Conservation (phyloP, 2,329 filamentous ascomycete genomes). For the Phialophora macrospora region DNA sequence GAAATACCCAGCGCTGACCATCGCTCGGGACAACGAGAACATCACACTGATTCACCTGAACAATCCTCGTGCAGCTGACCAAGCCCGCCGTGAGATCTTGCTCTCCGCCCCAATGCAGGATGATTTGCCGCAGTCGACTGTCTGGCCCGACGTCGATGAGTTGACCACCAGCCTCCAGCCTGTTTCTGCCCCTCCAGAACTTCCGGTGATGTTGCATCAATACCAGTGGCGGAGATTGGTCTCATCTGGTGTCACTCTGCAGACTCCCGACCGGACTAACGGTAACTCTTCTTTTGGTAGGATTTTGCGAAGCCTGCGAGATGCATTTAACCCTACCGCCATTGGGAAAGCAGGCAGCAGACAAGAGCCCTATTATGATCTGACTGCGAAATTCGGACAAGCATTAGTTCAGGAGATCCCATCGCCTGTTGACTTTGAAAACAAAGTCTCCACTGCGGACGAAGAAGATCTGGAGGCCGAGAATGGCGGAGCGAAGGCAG, state of each 20-base stretch:
- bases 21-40: constrained; percentile 5
- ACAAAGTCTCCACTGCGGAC: neutral
- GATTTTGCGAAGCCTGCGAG: constrained; percentile 13
- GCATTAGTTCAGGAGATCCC: constrained; percentile 20
- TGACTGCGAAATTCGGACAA: constrained; percentile 25
- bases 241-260: constrained; percentile 1
- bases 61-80: constrained; percentile 16
- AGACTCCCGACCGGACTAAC: neutral
- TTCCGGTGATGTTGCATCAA: constrained; percentile 15
- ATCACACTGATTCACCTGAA: constrained; percentile 25
- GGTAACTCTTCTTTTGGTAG: neutral
- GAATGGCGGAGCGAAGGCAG: neutral
- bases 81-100: constrained; percentile 29
- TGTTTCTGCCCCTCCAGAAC: constrained; percentile 22
- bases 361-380: constrained; percentile 19
- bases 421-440: neutral
- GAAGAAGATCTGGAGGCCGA: neutral
- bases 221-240: constrained; percentile 22
- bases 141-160: constrained; percentile 14
- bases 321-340: neutral
- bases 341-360: neutral
- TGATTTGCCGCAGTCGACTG: neutral
- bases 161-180: constrained; percentile 14
- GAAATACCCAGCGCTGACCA: constrained; percentile 27
- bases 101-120: constrained; percentile 16